phyloP scores from a whole-genome alignment of 345 rosid genomes.

The Aquilaria malaccensis region DNA sequence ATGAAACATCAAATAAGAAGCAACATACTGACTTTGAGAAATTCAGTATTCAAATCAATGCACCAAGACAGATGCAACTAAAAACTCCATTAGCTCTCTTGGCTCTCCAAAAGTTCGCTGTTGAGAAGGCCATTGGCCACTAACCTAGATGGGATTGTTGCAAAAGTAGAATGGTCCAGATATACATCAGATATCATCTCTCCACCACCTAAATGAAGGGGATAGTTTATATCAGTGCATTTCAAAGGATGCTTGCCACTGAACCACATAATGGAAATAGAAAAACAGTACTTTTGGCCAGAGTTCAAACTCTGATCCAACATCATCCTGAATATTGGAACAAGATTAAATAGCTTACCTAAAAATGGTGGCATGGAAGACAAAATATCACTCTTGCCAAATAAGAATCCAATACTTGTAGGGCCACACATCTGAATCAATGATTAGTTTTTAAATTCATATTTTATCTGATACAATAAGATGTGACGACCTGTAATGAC shows the following conservation, averaged over 20 bases:
- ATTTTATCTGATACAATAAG: slow-evolving; percentile 19
- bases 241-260: slow-evolving; percentile 3
- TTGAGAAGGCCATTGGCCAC: slow-evolving; percentile 11
- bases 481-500: slow-evolving; percentile 13
- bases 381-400: slow-evolving; percentile 71
- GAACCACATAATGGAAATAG: neutral
- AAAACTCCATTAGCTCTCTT: neutral
- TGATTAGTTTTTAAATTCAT: slow-evolving; percentile 57
- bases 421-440: slow-evolving; percentile 99
- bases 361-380: slow-evolving; percentile 90
- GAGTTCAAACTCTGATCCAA: neutral
- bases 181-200: slow-evolving; percentile 95
- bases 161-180: slow-evolving; percentile 94
- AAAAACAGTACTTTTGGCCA: neutral
- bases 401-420: slow-evolving; percentile 98
- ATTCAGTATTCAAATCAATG: no score
- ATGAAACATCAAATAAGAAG: neutral
- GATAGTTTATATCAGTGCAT: neutral
- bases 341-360: slow-evolving; percentile 33
- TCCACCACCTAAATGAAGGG: slow-evolving; percentile 66
- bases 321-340: neutral
- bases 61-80: neutral
- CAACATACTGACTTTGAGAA: neutral
- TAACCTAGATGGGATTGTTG: slow-evolving; percentile 92
- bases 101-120: neutral